These are phyloP conservation scores for Rhododendron griersonianum DNA, from an alignment of 148 eudicot genomes.

Conservation along the genomic window DNA sequence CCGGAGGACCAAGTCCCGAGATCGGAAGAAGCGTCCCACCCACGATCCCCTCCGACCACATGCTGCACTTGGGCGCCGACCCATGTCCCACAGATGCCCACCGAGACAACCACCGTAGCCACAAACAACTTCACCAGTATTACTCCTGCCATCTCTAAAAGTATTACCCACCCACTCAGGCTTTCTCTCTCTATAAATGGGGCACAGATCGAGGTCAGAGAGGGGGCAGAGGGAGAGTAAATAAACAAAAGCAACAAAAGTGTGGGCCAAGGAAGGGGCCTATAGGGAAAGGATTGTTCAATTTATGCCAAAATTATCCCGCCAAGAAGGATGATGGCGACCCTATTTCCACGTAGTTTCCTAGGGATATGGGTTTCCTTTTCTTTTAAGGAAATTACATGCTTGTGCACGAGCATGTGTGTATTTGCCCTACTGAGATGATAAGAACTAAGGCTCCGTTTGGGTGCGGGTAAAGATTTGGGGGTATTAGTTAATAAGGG, in stretches of 20 bases:
- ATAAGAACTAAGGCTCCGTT: no score
- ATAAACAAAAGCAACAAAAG: neutral
- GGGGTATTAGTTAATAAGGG: no score
- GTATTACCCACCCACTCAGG: neutral
- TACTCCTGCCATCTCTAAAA: neutral
- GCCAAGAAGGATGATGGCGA: neutral
- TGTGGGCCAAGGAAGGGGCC: neutral
- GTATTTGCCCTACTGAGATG: no score
- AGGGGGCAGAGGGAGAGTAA: neutral
- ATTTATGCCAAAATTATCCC: neutral
- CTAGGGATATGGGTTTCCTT: no score
- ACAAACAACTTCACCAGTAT: neutral
- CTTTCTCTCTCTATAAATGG: neutral
- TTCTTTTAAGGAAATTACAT: no score
- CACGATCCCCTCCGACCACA: slow-evolving; percentile 58
- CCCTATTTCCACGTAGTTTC: no score
- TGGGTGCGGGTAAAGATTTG: no score
- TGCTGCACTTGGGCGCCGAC: slow-evolving; percentile 43
- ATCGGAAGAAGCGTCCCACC: slow-evolving; percentile 48
- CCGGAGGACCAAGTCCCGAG: slow-evolving; percentile 47
- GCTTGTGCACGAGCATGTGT: no score
- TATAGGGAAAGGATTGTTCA: neutral
- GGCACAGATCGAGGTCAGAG: neutral
- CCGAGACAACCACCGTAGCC: neutral
- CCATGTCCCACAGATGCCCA: slow-evolving; percentile 18